Conservation (phyloP, 2,329 filamentous ascomycete genomes). For the Malbranchea cinnamomea region DNA sequence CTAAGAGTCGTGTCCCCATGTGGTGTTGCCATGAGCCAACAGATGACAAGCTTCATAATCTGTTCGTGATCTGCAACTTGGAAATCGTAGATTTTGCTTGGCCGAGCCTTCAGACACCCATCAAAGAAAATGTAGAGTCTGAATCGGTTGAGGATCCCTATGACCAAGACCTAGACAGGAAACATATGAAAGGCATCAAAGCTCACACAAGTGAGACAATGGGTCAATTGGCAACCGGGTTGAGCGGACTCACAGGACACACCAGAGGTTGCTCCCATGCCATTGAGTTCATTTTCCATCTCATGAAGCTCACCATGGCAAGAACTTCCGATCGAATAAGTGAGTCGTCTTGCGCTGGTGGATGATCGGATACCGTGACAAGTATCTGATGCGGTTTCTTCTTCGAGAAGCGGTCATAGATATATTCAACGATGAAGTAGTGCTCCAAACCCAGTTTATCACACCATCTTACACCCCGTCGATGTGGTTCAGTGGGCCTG, state of each 20-base stretch:
- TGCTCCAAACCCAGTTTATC: not conserved
- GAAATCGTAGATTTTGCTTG: conserved; percentile 2
- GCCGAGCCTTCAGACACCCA: not conserved
- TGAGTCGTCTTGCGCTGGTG: not conserved
- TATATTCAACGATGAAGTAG: not conserved
- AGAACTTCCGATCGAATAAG: conserved; percentile 4
- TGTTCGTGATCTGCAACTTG: conserved; percentile 1
- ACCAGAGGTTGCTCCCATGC: not conserved
- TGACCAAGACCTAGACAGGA: conserved; percentile 1
- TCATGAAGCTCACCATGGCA: not conserved
- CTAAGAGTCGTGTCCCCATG: conserved; percentile 3
- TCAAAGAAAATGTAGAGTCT: conserved; percentile 3
- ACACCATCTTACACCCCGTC: not conserved
- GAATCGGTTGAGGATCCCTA: conserved; percentile 1
- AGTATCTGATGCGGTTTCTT: not conserved
- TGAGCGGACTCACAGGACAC: conserved; percentile 1
- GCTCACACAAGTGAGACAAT: not conserved
- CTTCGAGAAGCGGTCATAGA: conserved; percentile 2
- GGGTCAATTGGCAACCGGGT: not conserved
- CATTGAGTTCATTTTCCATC: conserved; percentile 2
- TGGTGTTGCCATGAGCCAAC: conserved; percentile 1
- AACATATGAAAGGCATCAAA: not conserved
- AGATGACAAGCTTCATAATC: conserved; percentile 1
- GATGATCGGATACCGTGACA: not conserved
- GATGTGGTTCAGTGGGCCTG: not conserved